A percentile compares a stretch with the other conserved stretches of the same genome.
Evolutionary conservation across 2,329 filamentous ascomycete genomes (phyloP).

Genomic region (Fusarium cyanostomum): DNA sequence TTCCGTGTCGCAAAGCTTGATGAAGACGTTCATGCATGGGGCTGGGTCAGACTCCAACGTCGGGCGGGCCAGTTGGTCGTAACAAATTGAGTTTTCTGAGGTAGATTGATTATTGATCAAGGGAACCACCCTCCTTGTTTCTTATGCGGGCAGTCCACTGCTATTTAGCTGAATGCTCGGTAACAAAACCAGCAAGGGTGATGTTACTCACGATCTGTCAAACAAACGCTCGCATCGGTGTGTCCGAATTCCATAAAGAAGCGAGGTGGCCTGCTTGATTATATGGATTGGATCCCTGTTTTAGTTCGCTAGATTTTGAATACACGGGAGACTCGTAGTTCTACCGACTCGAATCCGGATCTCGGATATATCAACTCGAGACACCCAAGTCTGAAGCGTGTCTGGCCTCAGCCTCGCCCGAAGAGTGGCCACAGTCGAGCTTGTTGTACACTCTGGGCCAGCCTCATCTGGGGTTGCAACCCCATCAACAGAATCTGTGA

Average conservation of each 20-base stretch:
- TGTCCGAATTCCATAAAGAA: background rate
- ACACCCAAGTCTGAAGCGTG: slow-evolving; percentile 16
- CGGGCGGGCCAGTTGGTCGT: background rate
- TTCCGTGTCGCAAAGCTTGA: slow-evolving; percentile 25
- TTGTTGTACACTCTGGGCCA: background rate
- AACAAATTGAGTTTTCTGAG: slow-evolving; percentile 8
- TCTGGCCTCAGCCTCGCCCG: slow-evolving; percentile 11
- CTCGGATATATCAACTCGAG: slow-evolving; percentile 6
- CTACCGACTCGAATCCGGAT: background rate
- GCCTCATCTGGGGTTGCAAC: slow-evolving; percentile 18
- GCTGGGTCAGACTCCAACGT: slow-evolving; percentile 1
- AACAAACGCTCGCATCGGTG: background rate
- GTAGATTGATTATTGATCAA: slow-evolving; percentile 23
- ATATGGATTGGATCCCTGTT: background rate
- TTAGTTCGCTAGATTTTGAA: no score
- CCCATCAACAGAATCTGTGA: slow-evolving; percentile 16
- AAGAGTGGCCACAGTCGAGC: background rate
- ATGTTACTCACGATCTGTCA: background rate
- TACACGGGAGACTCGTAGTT: no score
- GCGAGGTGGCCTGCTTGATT: background rate
- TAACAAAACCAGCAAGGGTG: background rate
- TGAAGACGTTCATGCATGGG: slow-evolving; percentile 29
- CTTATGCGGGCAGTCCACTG: slow-evolving; percentile 8
- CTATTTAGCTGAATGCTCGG: background rate
- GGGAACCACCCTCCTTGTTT: slow-evolving; percentile 6